A percentile compares a stretch with the other conserved stretches of the same genome.
Conservation (phyloP, 179 eudicot genomes). For the Sideroxylon spinosum region DNA sequence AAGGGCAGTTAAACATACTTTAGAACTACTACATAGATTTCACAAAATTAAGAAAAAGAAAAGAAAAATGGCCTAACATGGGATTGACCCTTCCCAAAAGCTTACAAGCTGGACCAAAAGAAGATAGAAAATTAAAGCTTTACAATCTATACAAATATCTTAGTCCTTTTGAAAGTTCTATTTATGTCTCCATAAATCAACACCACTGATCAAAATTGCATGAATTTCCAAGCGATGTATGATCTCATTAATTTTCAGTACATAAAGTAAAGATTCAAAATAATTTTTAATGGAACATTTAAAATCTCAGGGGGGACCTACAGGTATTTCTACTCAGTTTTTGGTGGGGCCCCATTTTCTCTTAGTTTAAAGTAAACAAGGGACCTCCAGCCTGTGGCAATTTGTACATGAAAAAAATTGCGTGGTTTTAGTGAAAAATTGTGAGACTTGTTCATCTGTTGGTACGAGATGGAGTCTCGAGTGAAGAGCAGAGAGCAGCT, state of each 20-base stretch:
- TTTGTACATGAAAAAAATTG: neutral
- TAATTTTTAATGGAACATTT: neutral
- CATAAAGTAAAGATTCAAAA: neutral
- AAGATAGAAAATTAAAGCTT: too few relatives aligned
- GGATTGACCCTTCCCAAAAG: too few relatives aligned
- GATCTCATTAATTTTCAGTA: neutral
- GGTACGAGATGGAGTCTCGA: conserved; percentile 35
- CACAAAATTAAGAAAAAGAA: too few relatives aligned
- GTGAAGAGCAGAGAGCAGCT: conserved; percentile 35
- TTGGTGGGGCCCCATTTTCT: too few relatives aligned
- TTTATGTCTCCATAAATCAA: too few relatives aligned
- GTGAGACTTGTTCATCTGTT: neutral
- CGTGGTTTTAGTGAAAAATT: neutral
- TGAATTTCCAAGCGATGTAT: neutral
- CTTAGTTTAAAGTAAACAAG: neutral
- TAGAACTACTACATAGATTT: too few relatives aligned
- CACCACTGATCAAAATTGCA: too few relatives aligned
- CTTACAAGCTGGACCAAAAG: too few relatives aligned
- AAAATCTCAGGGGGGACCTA: neutral
- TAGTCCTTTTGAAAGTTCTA: too few relatives aligned
- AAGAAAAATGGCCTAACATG: too few relatives aligned
- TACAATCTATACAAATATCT: too few relatives aligned
- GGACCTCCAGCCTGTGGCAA: neutral
- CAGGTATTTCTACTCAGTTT: neutral
- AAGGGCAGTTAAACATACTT: too few relatives aligned